phyloP scores from a whole-genome alignment of 768 basidiomycete species.

The Psilocybe azurescens region DNA sequence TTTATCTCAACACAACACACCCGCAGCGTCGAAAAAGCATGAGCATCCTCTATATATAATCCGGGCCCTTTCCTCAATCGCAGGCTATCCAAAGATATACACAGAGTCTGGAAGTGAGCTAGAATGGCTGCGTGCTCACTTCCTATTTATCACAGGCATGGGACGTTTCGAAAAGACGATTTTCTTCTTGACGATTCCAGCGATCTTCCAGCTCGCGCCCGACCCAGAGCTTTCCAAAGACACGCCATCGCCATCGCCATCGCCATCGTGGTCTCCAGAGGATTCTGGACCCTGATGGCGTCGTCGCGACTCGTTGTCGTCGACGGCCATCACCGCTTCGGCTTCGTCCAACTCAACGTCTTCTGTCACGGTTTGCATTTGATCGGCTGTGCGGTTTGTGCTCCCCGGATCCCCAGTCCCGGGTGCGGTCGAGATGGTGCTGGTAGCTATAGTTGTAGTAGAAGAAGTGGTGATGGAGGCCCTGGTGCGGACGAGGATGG shows the following conservation, averaged over 20 bases:
- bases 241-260: constrained; percentile 15
- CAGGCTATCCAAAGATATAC: not conserved
- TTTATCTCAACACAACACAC: not conserved
- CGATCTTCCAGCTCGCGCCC: constrained; percentile 57
- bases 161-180: constrained; percentile 85
- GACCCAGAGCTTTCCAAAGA: constrained; percentile 6
- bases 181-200: constrained; percentile 80
- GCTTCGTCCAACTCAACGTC: constrained; percentile 1
- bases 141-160: constrained; percentile 62
- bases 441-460: not conserved
- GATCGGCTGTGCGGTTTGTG: not conserved
- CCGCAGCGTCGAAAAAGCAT: not conserved
- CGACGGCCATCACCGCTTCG: not conserved
- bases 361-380: not conserved
- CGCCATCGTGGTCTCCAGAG: constrained; percentile 11
- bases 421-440: not conserved
- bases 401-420: not conserved
- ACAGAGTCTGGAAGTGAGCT: not conserved
- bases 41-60: not conserved
- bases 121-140: not conserved
- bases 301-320: not conserved
- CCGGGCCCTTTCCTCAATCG: not conserved
- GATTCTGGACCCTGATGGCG: not conserved
- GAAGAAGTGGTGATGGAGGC: constrained; percentile 15
- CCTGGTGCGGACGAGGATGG: constrained; percentile 61